Evolutionary conservation across 2,329 filamentous ascomycete species (phyloP), one percentile per base, ranked within the genome.

Genomic region (Fusarium sp.): DNA sequence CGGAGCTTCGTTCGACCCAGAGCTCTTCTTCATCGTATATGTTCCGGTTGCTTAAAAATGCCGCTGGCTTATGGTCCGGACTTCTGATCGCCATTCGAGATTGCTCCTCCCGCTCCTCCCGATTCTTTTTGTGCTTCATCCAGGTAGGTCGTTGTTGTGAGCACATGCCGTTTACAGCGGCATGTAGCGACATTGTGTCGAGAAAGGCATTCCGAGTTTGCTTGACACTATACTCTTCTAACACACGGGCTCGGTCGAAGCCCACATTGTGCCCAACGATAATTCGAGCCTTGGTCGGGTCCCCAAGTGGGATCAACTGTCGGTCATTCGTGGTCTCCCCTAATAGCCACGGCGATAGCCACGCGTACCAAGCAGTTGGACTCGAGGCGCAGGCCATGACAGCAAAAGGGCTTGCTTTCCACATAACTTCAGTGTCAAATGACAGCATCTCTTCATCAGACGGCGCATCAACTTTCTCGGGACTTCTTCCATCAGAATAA

Each of bases 81-180:
- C 90, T 91, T 56, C 93, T 87, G 48, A 85, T 90, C 8, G 92
- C 88, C 47, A 95, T 89, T 75, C 91, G 92, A 66, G n/a, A n/a
- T n/a, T n/a, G n/a, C n/a, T n/a, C n/a, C n/a, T 98, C 94, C 49
- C 93, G 86, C 44, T 95, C 75, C 76, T 98, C 95, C 60, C 91
- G 87, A 69, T 91, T 93, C 82, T 99, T 99, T 77, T 93, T 92
- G 79, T 97, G 93, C 78, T 93, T 97, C 91, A 98, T 94, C 96
- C 96, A 99, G 1, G 93, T 97, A 11, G 97, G 96, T 49, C 96
- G 88, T 79, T 99, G 96, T 70, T 92, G 91, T 23, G 96, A 98
- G 80, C 96, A 99, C 96, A 99, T 99, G 66, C 96, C 96, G 77
- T 99, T 99, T 24, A 97, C 95, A 4, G 97, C 97, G 10, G 97